phyloP scores from a whole-genome alignment of 371 early-diverging fungal genomes.

The Coelomomyces lativittatus region DNA sequence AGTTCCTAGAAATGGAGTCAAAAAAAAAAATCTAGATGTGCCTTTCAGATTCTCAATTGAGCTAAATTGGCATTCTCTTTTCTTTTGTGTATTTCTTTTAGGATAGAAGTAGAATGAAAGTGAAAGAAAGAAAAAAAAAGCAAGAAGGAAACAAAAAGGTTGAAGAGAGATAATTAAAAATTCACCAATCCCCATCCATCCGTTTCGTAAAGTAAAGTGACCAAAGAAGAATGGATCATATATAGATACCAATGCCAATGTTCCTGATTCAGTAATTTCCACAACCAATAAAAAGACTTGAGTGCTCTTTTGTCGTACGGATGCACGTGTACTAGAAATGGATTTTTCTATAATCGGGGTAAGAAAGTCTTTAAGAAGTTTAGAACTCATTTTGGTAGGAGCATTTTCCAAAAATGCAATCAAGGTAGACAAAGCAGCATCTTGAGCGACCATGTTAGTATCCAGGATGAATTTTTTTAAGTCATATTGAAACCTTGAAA shows the following conservation, averaged over 20 bases:
- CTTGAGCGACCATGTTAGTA: constrained; percentile 77
- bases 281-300: constrained; percentile 66
- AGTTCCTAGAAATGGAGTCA: too few species aligned
- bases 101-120: too few species aligned
- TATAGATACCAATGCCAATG: constrained; percentile 54
- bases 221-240: not conserved
- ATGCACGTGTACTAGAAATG: constrained; percentile 59
- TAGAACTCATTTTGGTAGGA: constrained; percentile 38
- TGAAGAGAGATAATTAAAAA: too few species aligned
- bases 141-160: too few species aligned
- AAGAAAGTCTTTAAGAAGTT: constrained; percentile 29
- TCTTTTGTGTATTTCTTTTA: too few species aligned
- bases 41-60: too few species aligned
- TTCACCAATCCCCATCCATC: too few species aligned
- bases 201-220: not conserved
- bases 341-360: constrained; percentile 73
- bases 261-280: constrained; percentile 59
- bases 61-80: too few species aligned
- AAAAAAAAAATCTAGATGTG: too few species aligned
- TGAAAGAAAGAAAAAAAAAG: too few species aligned
- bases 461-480: constrained; percentile 66
- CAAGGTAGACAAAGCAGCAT: constrained; percentile 58
- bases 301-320: constrained; percentile 54
- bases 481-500: constrained; percentile 43
- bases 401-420: constrained; percentile 61